Conservation (phyloP, 2,329 filamentous ascomycete genomes). For the Graphilbum fragrans region DNA sequence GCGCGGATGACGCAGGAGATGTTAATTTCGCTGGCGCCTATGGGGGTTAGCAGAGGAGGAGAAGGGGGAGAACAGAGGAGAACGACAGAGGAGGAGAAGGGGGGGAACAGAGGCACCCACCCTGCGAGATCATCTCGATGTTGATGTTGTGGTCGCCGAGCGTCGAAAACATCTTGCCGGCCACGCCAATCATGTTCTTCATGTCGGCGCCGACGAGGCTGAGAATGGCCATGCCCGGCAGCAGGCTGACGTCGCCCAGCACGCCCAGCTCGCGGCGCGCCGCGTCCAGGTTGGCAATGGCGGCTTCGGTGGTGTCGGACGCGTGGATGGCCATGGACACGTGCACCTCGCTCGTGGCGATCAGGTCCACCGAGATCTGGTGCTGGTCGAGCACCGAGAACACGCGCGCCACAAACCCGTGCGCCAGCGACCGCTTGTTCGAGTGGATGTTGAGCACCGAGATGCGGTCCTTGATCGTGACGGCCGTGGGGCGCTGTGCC, state of each 20-base stretch:
- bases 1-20: slow-evolving; percentile 96
- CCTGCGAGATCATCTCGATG: slow-evolving; percentile 99
- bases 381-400: slow-evolving; percentile 84
- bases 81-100: background rate
- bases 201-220: slow-evolving; percentile 90
- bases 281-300: slow-evolving; percentile 39
- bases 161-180: slow-evolving; percentile 88
- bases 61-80: background rate
- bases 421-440: slow-evolving; percentile 90
- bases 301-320: slow-evolving; percentile 41
- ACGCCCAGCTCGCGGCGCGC: slow-evolving; percentile 48
- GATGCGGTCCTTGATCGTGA: slow-evolving; percentile 96
- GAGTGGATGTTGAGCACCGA: slow-evolving; percentile 96
- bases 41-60: background rate
- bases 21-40: slow-evolving; percentile 98
- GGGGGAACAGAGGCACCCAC: slow-evolving; percentile 30
- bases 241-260: slow-evolving; percentile 81
- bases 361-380: slow-evolving; percentile 85
- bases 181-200: slow-evolving; percentile 95
- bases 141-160: slow-evolving; percentile 90
- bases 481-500: slow-evolving; percentile 70
- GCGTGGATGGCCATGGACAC: slow-evolving; percentile 94
- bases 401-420: slow-evolving; percentile 89
- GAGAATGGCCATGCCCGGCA: slow-evolving; percentile 88
- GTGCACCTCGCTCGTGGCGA: slow-evolving; percentile 92